Base-by-base conservation (phyloP, 179 eudicot genomes). In the Sideroxylon spinosum region DNA sequence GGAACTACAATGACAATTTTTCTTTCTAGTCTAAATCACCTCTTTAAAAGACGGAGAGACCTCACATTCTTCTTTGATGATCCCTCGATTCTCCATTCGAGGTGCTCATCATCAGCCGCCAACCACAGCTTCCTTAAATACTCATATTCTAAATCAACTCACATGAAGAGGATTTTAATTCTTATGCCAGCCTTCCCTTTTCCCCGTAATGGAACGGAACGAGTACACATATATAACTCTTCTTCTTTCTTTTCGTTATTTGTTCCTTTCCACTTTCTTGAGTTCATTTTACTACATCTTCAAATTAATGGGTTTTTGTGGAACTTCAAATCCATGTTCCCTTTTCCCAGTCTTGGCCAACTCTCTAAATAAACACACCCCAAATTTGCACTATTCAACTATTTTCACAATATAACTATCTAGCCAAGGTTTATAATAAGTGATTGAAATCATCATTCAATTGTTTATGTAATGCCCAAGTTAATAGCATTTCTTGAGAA, bases 181-280 rank as follows among this genome's bases (percentile, higher is more conserved):
- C 52, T 32, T 28, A 55, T 76, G 32, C 48, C 73, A 12, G 64
- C 49, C 63, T 73, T 78, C 88, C 71, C 75, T 80, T 26, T 77
- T 81, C 23, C 89, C 91, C 50, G 83, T 87, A 85, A 89, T 90
- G 98, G 81, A 86, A 79, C 83, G 88, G 91, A 97, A 93, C 80
- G 95, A 92, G 76, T 92, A 89, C 97, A 88, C 90, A 95, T 92
- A 76, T 12, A 63, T 76, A 76, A 69, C 13, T 44, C 48, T 44
- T 23, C 23, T 17, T 61, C 0, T 74, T 4, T 73, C 6, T 14
- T 53, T 55, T 59, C 6, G 28, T 16, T 59, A 19, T 25, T 26
- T 46, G 10, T 65, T 56, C 26, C 49, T 19, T 20, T 11, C 6
- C 14, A 22, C 49, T 20, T 12, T 20, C 2, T 0, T 22, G 50